Base-by-base conservation (phyloP, 345 rosid species). In the Gossypium arboreum region DNA sequence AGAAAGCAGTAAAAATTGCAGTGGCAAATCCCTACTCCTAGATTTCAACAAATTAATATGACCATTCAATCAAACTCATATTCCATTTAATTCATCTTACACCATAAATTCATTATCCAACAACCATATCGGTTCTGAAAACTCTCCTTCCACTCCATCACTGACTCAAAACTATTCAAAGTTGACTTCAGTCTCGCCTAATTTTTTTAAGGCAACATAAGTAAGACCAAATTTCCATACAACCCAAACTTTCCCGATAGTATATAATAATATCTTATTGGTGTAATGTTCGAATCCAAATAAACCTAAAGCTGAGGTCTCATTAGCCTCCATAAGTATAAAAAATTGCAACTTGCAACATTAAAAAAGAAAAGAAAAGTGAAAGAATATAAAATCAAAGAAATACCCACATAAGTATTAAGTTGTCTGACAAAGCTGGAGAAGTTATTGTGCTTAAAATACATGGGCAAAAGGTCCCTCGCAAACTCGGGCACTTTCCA, bases 341-440 rank as follows among this genome's bases (percentile, higher is more conserved):
- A 8, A 68, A 45, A 16, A n/a, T 9, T 1, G 59, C 12, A 55
- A 55, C 11, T 12, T 4, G 18, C 24, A 17, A 51, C 12, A 56
- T 16, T 69, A 8, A 51, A 9, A 3, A 20, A 16, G 17, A 1
- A 7, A 65, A 65, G 9, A 67, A 20, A 41, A 59, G 39, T 3
- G 34, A 24, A 24, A 1, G 12, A 59, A 59, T 2, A 6, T 18
- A 22, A 71, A 71, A 71, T 12, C 2, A 18, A 73, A 73, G 61
- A 16, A 43, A 55, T 59, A 78, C 83, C 74, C 81, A 88, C 91
- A 76, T 88, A 88, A 70, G 91, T 88, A 29, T 88, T 88, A 60
- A 88, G 67, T 78, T 88, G 91, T 56, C 89, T 77, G 70, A 88
- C 86, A 68, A 88, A 88, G 81, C 91, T 88, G 79, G 91, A 88